phyloP scores from a whole-genome alignment of 1,284 basidiomycete species.

The Ganoderma resinaceum region DNA sequence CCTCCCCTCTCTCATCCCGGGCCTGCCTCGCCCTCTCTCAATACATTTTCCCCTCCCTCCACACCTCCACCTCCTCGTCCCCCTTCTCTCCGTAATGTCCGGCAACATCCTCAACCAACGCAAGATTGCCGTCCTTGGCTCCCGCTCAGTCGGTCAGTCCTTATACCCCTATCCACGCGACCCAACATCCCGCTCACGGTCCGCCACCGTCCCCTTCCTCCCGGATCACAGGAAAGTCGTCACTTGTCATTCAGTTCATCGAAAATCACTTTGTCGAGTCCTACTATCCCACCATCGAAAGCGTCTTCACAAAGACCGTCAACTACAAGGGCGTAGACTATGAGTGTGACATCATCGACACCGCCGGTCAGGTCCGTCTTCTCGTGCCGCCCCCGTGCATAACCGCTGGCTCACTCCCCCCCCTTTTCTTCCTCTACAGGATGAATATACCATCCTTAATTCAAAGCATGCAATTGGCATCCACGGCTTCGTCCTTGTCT shows the following conservation, averaged over 20 bases:
- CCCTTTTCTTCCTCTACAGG: slow-evolving; percentile 50
- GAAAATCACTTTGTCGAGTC: slow-evolving; percentile 77
- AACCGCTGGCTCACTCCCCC: slow-evolving; percentile 8
- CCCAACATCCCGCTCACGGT: slow-evolving; percentile 19
- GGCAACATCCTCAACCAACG: slow-evolving; percentile 79
- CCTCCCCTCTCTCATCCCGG: slow-evolving; percentile 7
- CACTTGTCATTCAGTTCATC: slow-evolving; percentile 78
- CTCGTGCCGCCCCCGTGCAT: slow-evolving; percentile 16
- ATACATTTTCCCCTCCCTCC: slow-evolving; percentile 7
- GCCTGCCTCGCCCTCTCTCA: slow-evolving; percentile 10
- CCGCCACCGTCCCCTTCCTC: slow-evolving; percentile 12
- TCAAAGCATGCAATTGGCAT: slow-evolving; percentile 86
- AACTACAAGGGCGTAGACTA: slow-evolving; percentile 87
- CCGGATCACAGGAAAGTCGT: slow-evolving; percentile 72
- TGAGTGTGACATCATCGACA: slow-evolving; percentile 98
- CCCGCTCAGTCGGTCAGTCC: slow-evolving; percentile 78
- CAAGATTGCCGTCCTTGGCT: slow-evolving; percentile 84
- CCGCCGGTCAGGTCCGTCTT: slow-evolving; percentile 85
- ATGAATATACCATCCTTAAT: slow-evolving; percentile 87
- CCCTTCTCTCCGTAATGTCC: slow-evolving; percentile 46
- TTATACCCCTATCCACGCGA: slow-evolving; percentile 28
- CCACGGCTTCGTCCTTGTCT: slow-evolving; percentile 91
- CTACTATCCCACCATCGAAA: slow-evolving; percentile 97
- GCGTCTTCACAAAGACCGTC: slow-evolving; percentile 86
- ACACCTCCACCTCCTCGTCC: slow-evolving; percentile 23